Evolutionary conservation across 1,139 yeast species (phyloP), one percentile per base, ranked within the genome.

Genomic region (Candida neerlandica): DNA sequence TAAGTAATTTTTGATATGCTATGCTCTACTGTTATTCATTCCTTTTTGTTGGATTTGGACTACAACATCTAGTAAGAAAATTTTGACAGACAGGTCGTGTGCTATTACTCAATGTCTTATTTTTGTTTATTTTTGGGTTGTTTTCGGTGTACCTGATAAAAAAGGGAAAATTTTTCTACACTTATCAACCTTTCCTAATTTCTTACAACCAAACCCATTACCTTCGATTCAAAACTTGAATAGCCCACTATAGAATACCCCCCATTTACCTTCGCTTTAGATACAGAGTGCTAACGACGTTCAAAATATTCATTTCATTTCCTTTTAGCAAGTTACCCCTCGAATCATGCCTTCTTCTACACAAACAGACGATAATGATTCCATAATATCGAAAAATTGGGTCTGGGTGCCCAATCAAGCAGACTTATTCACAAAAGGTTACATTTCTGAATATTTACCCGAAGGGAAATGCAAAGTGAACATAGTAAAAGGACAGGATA

Each of bases 371-470:
- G 48, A 46, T 6, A 48, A 50, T 38, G 51, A 51, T 41, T 48
- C 51, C 14, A 35, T 45, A 26, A 34, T 45, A 33, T 47, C 49
- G 44, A 55, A 55, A 41, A 55, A 55, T 43, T 55, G 58, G 58
- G 58, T 55, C n/a, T 55, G 58, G 58, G 38, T 55, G 18, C 89
- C 95, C 2, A 91, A 88, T 62, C 71, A 73, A n/a, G 73, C 72
- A 41, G 71, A 76, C 29, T 81, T 86, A 14, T 92, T 89, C 66
- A 72, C 79, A 40, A 85, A 84, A 59, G 98, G 94, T 1, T 81
- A 81, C 59, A 75, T 91, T 41, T 71, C 81, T 5, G 84, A 82
- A 54, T 80, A 83, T 52, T 58, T 77, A 5, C 76, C 74, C n/a
- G 77, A 75, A 39, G 74, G 77, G 18, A 72, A 70, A 49, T 73